Conservation (phyloP, 805 yeast genomes). For the Spathaspora gorwiae region DNA sequence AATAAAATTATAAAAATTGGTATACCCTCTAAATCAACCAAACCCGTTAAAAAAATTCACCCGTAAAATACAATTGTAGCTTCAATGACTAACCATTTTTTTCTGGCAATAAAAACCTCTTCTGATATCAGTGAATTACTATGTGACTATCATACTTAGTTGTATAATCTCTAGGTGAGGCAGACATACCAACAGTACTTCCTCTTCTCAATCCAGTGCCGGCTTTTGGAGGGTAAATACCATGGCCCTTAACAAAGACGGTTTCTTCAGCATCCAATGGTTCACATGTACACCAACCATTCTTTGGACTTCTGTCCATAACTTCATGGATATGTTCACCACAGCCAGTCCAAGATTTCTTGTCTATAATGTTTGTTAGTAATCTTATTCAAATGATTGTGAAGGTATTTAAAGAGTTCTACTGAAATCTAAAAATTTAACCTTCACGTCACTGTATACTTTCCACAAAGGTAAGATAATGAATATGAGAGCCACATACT, state of each 20-base stretch:
- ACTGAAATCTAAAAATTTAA: no score
- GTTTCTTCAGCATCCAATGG: conserved; percentile 35
- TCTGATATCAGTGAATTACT: not conserved
- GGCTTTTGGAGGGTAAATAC: conserved; percentile 52
- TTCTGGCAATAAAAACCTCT: not conserved
- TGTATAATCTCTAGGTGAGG: conserved; percentile 2
- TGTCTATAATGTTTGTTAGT: conserved; percentile 15
- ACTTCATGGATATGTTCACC: conserved; percentile 51
- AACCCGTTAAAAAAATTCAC: not conserved
- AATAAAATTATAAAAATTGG: no score
- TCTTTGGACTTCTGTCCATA: conserved; percentile 48
- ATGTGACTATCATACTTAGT: not conserved
- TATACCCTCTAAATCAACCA: not conserved
- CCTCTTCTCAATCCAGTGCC: conserved; percentile 46
- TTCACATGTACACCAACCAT: conserved; percentile 53
- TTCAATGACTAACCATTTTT: not conserved
- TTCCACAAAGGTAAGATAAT: no score
- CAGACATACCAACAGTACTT: conserved; percentile 1
- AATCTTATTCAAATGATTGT: no score
- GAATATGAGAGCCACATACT: no score
- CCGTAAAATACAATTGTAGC: no score
- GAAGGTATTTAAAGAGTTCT: no score
- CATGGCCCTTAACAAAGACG: conserved; percentile 9
- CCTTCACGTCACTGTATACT: no score
- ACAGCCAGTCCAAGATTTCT: conserved; percentile 64